Evolutionary conservation across 2,329 filamentous ascomycete genomes (phyloP), one percentile per base, ranked within the genome.

Genomic region (Fusarium sp.): DNA sequence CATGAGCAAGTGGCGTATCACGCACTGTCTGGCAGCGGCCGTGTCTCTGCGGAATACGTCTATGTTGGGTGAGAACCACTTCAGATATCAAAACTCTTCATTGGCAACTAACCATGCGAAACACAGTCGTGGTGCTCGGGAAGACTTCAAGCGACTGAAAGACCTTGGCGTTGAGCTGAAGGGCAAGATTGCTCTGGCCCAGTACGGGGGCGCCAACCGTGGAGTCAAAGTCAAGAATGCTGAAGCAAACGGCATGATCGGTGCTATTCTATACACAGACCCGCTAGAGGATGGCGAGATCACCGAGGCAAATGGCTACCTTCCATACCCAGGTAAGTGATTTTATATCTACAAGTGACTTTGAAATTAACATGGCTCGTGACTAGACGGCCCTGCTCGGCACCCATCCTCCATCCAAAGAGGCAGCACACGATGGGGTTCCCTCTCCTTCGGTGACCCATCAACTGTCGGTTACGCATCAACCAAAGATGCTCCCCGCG

Each of bases 391-490:
- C 7, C 67, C 67, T 24, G 67, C 69, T 10, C 49, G 69, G 1
- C 61, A 72, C 10, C 68, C 69, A 2, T 72, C 69, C 2, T 22
- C 66, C 5, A 72, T 72, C 6, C 69, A 72, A 11, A 33, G 69
- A 57, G 68, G 69, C 0, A 72, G 68, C 34, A 71, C 67, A 1
- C 51, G 68, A 3, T 72, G 69, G 68, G 62, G 62, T 1, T 72
- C 69, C 0, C 54, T 72, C 8, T 72, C 69, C 4, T 72, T 71
- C 11, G 69, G 69, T 0, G 69, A 72, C 2, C 69, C 69, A 15
- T 72, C 69, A 9, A 72, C 69, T 8, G 48, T 72, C 11, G 69
- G 69, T 17, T 72, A 72, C n/a, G 53, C 69, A 0, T 72, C 69
- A 2, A 63, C 38, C 42, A 69, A 69, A n/a, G 56, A 67, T 17